These are phyloP conservation scores for Lunasporangiospora selenospora DNA, from an alignment of 192 early-diverging fungal species.

Conservation along the genomic window DNA sequence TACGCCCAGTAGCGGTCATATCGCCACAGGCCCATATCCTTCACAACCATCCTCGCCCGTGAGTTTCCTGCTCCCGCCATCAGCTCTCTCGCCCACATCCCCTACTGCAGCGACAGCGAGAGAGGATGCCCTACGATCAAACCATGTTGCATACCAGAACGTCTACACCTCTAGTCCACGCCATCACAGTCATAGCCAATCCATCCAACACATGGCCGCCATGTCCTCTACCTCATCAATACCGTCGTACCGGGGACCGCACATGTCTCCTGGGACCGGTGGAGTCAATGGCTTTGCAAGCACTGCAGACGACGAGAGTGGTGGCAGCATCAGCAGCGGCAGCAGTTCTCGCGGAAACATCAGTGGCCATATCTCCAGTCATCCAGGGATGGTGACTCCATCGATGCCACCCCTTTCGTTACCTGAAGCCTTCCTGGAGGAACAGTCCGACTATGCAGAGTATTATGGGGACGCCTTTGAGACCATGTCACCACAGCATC, in stretches of 20 bases:
- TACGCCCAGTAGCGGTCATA: slow-evolving; percentile 19
- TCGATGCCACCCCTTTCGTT: slow-evolving; percentile 27
- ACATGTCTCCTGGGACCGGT: slow-evolving; percentile 40
- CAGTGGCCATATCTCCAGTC: too few species aligned
- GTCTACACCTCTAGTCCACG: slow-evolving; percentile 16
- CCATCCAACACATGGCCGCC: not conserved
- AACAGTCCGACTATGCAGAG: slow-evolving; percentile 39
- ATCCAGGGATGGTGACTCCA: slow-evolving; percentile 2
- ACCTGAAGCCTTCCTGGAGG: slow-evolving; percentile 35
- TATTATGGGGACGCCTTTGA: too few species aligned
- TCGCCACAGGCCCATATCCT: slow-evolving; percentile 3
- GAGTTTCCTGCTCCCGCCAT: slow-evolving; percentile 31
- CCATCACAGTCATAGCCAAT: too few species aligned
- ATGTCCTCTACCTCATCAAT: slow-evolving; percentile 6
- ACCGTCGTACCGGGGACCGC: slow-evolving; percentile 27
- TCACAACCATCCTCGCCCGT: slow-evolving; percentile 24
- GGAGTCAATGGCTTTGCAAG: too few species aligned
- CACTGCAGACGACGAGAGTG: too few species aligned
- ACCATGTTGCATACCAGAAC: too few species aligned
- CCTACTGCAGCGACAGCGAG: too few species aligned
- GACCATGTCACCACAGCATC: not conserved
- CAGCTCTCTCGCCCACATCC: slow-evolving; percentile 11
- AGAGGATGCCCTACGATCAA: slow-evolving; percentile 21
- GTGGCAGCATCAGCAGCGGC: too few species aligned
- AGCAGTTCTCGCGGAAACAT: too few species aligned